A percentile compares a stretch with the other conserved stretches of the same genome.
These are phyloP conservation scores for Phytophthora lateralis DNA, from an alignment of 352 stramenopile genomes.

Conservation along the genomic window DNA sequence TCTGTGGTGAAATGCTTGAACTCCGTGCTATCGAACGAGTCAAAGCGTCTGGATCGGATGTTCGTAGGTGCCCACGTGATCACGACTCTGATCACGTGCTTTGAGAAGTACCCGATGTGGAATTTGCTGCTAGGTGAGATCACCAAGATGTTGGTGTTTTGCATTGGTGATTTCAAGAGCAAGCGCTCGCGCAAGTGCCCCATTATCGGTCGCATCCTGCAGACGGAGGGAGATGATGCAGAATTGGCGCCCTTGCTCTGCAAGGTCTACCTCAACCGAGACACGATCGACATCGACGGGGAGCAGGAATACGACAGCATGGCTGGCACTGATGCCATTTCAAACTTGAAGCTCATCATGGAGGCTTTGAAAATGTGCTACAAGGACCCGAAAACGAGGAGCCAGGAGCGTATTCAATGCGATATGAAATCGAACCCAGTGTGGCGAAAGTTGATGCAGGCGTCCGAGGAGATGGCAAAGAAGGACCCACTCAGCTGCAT, in stretches of 20 bases:
- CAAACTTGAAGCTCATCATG: conserved; percentile 85
- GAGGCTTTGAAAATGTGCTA: conserved; percentile 81
- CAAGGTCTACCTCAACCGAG: conserved; percentile 55
- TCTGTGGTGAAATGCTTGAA: conserved; percentile 80
- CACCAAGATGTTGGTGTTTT: conserved; percentile 87
- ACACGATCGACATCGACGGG: conserved; percentile 30
- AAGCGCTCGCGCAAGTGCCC: conserved; percentile 84
- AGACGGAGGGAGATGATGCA: conserved; percentile 55
- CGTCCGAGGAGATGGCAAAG: conserved; percentile 51
- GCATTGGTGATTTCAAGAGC: conserved; percentile 85
- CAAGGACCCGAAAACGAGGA: conserved; percentile 72
- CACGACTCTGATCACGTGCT: conserved; percentile 73
- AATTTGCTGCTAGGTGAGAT: conserved; percentile 82
- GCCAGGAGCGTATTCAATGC: conserved; percentile 68
- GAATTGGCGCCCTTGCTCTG: conserved; percentile 66
- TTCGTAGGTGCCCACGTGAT: conserved; percentile 78
- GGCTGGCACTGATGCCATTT: conserved; percentile 67
- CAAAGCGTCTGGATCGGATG: conserved; percentile 83
- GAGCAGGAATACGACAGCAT: conserved; percentile 46
- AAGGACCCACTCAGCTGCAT: conserved; percentile 64
- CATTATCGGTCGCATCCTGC: conserved; percentile 73
- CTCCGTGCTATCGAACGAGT: conserved; percentile 77
- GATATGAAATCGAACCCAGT: conserved; percentile 52
- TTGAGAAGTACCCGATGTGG: conserved; percentile 82
- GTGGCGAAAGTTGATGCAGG: conserved; percentile 63